A percentile compares a stretch with the other conserved stretches of the same genome.
These are phyloP conservation scores for Boletus nobilissimus DNA, from an alignment of 1,284 basidiomycete species.

Conservation along the genomic window DNA sequence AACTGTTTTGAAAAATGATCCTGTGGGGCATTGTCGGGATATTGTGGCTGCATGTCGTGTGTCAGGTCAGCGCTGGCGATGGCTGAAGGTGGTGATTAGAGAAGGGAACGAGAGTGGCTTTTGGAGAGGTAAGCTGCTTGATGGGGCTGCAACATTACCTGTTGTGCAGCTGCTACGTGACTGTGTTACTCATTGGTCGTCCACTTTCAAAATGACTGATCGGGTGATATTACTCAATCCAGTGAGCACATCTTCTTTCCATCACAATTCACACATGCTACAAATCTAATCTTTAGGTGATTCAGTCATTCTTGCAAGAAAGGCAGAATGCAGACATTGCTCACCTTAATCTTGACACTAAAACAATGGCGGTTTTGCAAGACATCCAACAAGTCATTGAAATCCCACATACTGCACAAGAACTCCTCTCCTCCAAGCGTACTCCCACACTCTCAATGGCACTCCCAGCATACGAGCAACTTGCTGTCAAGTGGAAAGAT, in stretches of 20 bases:
- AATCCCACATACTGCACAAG: neutral
- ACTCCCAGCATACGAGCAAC: neutral
- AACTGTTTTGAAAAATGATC: too few species aligned
- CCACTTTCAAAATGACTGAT: too few species aligned
- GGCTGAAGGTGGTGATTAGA: too few species aligned
- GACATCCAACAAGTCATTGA: neutral
- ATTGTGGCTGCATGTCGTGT: too few species aligned
- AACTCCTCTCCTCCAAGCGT: neutral
- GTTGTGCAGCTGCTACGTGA: too few species aligned
- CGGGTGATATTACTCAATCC: neutral
- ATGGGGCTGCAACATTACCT: too few species aligned
- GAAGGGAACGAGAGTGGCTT: too few species aligned
- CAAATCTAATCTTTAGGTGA: neutral
- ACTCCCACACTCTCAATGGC: neutral
- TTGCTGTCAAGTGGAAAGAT: neutral
- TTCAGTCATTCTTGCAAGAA: neutral
- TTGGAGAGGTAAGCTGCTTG: too few species aligned
- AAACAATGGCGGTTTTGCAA: neutral
- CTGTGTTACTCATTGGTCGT: too few species aligned
- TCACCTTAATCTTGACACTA: neutral
- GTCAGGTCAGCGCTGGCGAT: too few species aligned
- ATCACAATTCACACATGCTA: too few species aligned
- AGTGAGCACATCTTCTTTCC: neutral
- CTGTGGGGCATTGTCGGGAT: too few species aligned
- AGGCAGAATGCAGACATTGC: neutral